Evolutionary conservation across 2,329 filamentous ascomycete species (phyloP).

Genomic region (Talaromyces sp.): DNA sequence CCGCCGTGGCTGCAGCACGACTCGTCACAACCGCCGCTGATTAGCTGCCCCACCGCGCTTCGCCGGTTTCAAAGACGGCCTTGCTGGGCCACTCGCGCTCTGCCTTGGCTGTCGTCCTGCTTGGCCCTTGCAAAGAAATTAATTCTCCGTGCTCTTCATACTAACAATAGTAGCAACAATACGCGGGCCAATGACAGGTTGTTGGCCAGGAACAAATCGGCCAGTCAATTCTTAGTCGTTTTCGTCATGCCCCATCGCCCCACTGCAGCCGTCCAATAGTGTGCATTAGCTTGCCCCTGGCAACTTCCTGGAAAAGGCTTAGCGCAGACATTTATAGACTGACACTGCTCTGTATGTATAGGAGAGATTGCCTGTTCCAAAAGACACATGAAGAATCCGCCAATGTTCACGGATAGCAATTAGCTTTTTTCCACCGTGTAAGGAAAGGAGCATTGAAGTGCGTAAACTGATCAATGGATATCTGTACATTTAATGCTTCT

Average conservation of each 20-base stretch:
- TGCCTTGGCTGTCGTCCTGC: too few species aligned
- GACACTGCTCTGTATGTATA: too few species aligned
- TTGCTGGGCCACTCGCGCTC: not conserved
- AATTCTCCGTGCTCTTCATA: too few species aligned
- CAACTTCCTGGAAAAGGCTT: not conserved
- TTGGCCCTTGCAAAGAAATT: too few species aligned
- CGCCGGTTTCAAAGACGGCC: not conserved
- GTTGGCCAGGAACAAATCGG: not conserved
- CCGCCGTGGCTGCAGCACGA: not conserved
- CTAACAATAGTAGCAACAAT: not conserved
- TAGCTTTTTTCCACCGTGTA: too few species aligned
- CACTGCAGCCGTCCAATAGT: not conserved
- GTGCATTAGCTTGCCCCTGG: not conserved
- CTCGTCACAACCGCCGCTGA: not conserved
- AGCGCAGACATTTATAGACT: too few species aligned
- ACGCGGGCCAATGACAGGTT: not conserved
- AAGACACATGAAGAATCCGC: too few species aligned
- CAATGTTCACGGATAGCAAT: too few species aligned
- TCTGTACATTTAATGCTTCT: too few species aligned
- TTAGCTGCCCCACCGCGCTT: not conserved
- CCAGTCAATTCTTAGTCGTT: not conserved
- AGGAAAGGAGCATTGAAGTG: too few species aligned
- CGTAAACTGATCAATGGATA: too few species aligned
- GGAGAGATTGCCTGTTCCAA: too few species aligned
- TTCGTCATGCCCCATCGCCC: not conserved